Evolutionary conservation across 345 rosid genomes (phyloP), one percentile per base, ranked within the genome.

Genomic region (Sisymbrium irio): DNA sequence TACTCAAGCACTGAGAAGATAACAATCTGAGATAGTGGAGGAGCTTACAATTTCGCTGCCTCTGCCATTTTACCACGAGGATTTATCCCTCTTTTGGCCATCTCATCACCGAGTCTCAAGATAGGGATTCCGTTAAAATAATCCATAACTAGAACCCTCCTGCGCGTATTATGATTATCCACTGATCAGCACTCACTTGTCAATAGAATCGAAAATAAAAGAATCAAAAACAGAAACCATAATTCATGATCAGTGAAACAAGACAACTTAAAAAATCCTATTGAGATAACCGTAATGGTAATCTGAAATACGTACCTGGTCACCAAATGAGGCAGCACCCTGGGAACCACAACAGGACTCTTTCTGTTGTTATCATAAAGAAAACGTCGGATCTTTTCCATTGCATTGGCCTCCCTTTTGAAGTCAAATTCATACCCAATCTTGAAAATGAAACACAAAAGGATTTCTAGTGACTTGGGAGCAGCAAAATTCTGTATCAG

Each of bases 401-500:
- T 94, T 53, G 97, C 96, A 76, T 81, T 65, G 40, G 93, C 97
- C 81, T 94, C 99, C 75, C 97, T 88, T 62, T 20, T 39, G 77
- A 94, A 94, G 79, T 94, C 97, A 76, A 94, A 94, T 76, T 94
- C 99, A 76, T 88, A 94, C 18, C 92, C 97, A 77, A 94, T 91
- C 99, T 94, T 65, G 80, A 85, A 70, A 46, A 20, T 13, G 15
- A 53, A 59, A 40, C 53, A 50, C 14, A 42, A 55, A 55, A 66
- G 57, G 30, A 59, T 13, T 72, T 27, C 6, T 18, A 42, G 51
- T 39, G 47, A 58, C 18, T 65, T 27, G 27, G 14, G 13, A 10
- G 35, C 4, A 1, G 25, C 35, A 39, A 47, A 11, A 20, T 39
- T 19, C 58, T 30, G 22, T 35, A 45, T 35, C 35, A 25, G 13